Evolutionary conservation across 192 early-diverging fungal genomes (phyloP), one percentile per base, ranked within the genome.

Genomic region (Jimgerdemannia flammicorona): DNA sequence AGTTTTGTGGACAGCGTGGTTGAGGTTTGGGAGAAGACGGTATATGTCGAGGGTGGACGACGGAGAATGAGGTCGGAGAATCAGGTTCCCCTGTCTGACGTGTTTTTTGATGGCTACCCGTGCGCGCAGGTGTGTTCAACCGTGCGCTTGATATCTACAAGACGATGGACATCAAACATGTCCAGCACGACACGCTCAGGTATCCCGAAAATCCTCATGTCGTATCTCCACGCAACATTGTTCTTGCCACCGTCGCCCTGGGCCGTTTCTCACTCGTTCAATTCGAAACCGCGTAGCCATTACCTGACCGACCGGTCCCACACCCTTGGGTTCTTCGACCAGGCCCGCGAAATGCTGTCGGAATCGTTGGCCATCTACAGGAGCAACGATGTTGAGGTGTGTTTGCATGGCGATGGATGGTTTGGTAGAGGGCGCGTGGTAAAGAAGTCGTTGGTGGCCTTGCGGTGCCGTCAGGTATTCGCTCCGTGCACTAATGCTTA

Each of bases 161-260:
- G 69, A 86, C 90, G 0, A 87, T 99, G 85, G 91, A 92, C 70
- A 90, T 97, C 79, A 99, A 99, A 78, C 89, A 96, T 78, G 87
- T 97, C n/a, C 94, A 97, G 83, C 84, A 89, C 71, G 97, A 99
- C 77, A 95, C 97, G 0, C 80, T 97, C 70, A 91, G 90, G 72
- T 90, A 86, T 74, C 29, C 29, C 29, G 29, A 29, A 29, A 29
- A 29, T 29, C 29, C 29, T 29, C 29, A 29, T 29, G 29, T 29
- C 29, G 29, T 1, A 29, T 29, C 29, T 29, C 29, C 29, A 29
- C 29, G 29, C 29, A 29, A 29, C 29, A 29, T 29, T 29, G 29
- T 29, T 29, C 29, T 29, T 29, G 29, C 29, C 29, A 29, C 29
- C 29, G 75, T 77, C 64, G 68, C 70, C 9, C 74, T 86, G 18